Conservation (phyloP, 2,329 filamentous ascomycete species). For the Metarhizium humberi region DNA sequence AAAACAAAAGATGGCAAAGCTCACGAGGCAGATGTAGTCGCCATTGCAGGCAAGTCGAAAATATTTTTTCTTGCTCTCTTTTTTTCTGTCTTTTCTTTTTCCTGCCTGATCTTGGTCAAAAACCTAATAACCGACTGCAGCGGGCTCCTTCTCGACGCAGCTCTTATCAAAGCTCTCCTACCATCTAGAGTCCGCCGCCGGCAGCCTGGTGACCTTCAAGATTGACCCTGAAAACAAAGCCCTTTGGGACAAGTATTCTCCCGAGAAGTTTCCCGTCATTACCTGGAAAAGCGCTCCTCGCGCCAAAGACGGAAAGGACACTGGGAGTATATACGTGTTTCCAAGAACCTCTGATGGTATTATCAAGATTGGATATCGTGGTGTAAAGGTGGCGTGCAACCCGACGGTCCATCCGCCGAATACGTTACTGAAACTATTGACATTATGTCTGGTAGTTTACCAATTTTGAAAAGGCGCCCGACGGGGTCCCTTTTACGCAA, state of each 20-base stretch:
- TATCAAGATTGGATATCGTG: constrained; percentile 20
- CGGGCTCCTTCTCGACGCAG: constrained; percentile 22
- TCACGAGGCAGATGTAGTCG: constrained; percentile 13
- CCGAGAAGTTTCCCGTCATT: constrained; percentile 20
- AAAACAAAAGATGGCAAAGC: constrained; percentile 9
- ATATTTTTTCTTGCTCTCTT: too few relatives aligned
- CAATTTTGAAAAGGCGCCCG: constrained; percentile 20
- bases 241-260: constrained; percentile 23
- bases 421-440: neutral
- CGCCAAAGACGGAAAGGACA: constrained; percentile 17
- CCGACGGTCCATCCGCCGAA: neutral
- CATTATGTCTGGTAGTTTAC: constrained; percentile 18
- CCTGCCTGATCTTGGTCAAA: neutral
- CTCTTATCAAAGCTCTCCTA: constrained; percentile 18
- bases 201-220: constrained; percentile 19
- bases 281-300: constrained; percentile 21
- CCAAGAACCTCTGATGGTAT: constrained; percentile 17
- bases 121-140: constrained; percentile 6
- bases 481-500: constrained; percentile 17
- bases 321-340: constrained; percentile 19
- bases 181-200: constrained; percentile 20
- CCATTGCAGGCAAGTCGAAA: constrained; percentile 14
- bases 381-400: constrained; percentile 13
- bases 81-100: neutral
- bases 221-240: constrained; percentile 12